Percentiles rank a stretch among this genome's conserved stretches.
phyloP scores from a whole-genome alignment of 768 basidiomycete species.

The Lepiota venenata region DNA sequence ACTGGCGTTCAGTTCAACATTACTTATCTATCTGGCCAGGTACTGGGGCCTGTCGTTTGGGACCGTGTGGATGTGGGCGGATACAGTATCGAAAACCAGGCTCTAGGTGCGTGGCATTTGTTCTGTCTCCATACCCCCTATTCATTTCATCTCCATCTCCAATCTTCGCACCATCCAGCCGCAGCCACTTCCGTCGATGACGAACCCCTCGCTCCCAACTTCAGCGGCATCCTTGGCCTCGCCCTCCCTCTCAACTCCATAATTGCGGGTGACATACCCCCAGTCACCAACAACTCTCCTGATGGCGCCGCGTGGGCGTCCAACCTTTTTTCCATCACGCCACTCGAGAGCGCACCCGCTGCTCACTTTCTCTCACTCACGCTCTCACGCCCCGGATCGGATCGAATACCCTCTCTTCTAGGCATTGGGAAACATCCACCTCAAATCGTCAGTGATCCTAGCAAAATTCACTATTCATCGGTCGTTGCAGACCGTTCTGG shows the following conservation, averaged over 20 bases:
- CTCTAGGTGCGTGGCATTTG: constrained; percentile 48
- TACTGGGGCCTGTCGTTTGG: constrained; percentile 66
- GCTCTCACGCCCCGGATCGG: constrained; percentile 65
- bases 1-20: constrained; percentile 48
- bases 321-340: constrained; percentile 70
- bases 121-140: neutral
- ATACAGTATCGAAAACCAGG: constrained; percentile 63
- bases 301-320: constrained; percentile 69
- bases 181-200: constrained; percentile 50
- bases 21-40: constrained; percentile 56
- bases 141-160: neutral
- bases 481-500: constrained; percentile 40
- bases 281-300: constrained; percentile 43
- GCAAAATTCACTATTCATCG: constrained; percentile 44
- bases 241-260: constrained; percentile 71
- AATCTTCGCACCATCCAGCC: constrained; percentile 31
- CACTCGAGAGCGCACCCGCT: constrained; percentile 45
- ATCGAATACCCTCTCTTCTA: constrained; percentile 51
- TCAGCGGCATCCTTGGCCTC: constrained; percentile 71
- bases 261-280: constrained; percentile 50
- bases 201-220: constrained; percentile 57
- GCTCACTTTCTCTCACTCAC: constrained; percentile 65
- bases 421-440: constrained; percentile 70
- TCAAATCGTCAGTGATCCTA: constrained; percentile 48
- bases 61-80: constrained; percentile 61